These are phyloP conservation scores for Fusarium illudens DNA, from an alignment of 2,329 filamentous ascomycete species.

Conservation along the genomic window DNA sequence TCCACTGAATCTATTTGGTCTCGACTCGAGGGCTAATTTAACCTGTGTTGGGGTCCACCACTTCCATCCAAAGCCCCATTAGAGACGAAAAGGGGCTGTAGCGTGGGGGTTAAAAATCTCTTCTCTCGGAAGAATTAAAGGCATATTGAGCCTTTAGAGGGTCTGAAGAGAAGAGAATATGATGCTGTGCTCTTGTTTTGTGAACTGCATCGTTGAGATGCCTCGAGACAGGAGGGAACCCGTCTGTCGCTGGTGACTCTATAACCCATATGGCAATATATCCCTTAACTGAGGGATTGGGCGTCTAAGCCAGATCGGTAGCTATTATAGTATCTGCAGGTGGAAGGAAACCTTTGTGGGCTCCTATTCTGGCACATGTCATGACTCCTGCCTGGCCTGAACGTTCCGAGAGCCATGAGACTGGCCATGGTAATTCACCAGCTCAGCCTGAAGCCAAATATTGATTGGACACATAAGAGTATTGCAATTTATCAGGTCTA, in stretches of 20 bases:
- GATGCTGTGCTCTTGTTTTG: not conserved
- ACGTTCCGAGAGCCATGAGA: not conserved
- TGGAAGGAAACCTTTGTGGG: not conserved
- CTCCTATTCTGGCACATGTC: not conserved
- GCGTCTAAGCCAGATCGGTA: no score
- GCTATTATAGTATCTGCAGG: not conserved
- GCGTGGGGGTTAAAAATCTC: not conserved
- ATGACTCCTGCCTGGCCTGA: not conserved
- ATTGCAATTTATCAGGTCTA: no score
- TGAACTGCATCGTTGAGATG: not conserved
- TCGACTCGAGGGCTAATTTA: not conserved
- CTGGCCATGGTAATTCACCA: not conserved
- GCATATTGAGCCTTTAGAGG: no score
- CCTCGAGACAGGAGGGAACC: not conserved
- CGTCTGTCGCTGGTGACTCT: no score
- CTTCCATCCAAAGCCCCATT: not conserved
- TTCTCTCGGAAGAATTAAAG: no score
- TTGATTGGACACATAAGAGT: not conserved
- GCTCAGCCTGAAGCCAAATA: not conserved
- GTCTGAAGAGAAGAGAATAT: no score
- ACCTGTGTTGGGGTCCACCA: not conserved
- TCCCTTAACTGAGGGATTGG: not conserved
- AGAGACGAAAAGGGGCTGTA: not conserved
- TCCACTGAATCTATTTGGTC: not conserved
- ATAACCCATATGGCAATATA: not conserved